These are phyloP conservation scores for Claviceps maximensis DNA, from an alignment of 2,329 filamentous ascomycete genomes.

Conservation along the genomic window DNA sequence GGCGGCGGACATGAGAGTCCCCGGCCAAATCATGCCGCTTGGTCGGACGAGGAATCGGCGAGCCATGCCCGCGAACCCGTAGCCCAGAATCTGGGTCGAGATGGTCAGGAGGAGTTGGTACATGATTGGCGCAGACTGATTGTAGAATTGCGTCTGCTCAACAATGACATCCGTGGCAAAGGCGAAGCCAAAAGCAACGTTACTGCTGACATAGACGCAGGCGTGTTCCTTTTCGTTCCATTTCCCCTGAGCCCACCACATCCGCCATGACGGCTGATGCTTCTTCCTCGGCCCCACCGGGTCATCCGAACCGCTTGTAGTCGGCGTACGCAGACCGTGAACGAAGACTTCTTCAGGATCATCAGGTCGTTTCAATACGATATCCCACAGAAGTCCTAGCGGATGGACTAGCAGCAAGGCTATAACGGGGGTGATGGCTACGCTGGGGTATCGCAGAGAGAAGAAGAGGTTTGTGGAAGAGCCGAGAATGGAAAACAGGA, in stretches of 20 bases:
- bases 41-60: slow-evolving; percentile 72
- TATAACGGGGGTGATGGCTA: slow-evolving; percentile 81
- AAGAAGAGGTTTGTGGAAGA: slow-evolving; percentile 82
- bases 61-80: slow-evolving; percentile 73
- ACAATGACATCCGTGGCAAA: slow-evolving; percentile 86
- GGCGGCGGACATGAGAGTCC: slow-evolving; percentile 73
- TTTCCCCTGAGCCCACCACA: slow-evolving; percentile 65
- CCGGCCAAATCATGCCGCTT: slow-evolving; percentile 84
- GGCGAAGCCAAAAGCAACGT: slow-evolving; percentile 79
- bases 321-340: slow-evolving; percentile 29
- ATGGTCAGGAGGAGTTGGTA: slow-evolving; percentile 76
- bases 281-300: slow-evolving; percentile 13
- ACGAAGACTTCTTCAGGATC: slow-evolving; percentile 35
- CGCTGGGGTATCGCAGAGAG: slow-evolving; percentile 78
- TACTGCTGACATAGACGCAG: slow-evolving; percentile 81
- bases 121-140: slow-evolving; percentile 60
- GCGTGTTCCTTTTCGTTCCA: slow-evolving; percentile 88
- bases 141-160: slow-evolving; percentile 80
- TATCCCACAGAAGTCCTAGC: slow-evolving; percentile 69
- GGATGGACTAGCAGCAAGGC: slow-evolving; percentile 75
- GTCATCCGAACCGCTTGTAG: slow-evolving; percentile 10
- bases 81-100: slow-evolving; percentile 76
- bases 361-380: slow-evolving; percentile 49
- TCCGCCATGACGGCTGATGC: slow-evolving; percentile 35
- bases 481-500: slow-evolving; percentile 66